A percentile compares a stretch with the other conserved stretches of the same genome.
Conservation (phyloP, 2,329 filamentous ascomycete species). For the Epichloe elymi region DNA sequence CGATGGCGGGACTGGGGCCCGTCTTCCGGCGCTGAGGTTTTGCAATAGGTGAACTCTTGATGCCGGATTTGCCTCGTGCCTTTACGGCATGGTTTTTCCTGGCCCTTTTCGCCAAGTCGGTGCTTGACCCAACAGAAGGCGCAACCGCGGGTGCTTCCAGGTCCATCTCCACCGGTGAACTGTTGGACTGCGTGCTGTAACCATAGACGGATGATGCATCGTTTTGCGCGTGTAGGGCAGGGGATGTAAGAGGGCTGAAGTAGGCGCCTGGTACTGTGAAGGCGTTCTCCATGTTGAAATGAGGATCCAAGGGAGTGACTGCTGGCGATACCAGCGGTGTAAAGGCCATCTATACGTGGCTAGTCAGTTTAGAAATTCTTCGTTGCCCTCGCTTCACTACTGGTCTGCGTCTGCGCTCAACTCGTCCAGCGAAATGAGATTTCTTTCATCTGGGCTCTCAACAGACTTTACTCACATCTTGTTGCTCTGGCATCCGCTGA, state of each 20-base stretch:
- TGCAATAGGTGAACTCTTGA: slow-evolving; percentile 60
- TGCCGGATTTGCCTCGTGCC: slow-evolving; percentile 35
- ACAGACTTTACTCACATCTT: slow-evolving; percentile 37
- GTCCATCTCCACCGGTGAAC: slow-evolving; percentile 46
- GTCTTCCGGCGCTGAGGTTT: slow-evolving; percentile 48
- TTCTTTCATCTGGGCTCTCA: neutral
- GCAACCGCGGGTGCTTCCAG: slow-evolving; percentile 29
- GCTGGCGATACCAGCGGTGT: slow-evolving; percentile 76
- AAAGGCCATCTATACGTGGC: slow-evolving; percentile 48
- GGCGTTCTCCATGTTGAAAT: slow-evolving; percentile 46
- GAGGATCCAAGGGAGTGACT: slow-evolving; percentile 63
- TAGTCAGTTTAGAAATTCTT: neutral
- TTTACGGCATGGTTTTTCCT: slow-evolving; percentile 40
- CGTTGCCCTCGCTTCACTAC: neutral
- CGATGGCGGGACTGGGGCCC: slow-evolving; percentile 39
- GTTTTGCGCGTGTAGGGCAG: slow-evolving; percentile 61
- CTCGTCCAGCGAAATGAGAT: too few relatives aligned
- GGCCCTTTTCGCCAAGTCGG: slow-evolving; percentile 37
- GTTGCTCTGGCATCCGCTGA: slow-evolving; percentile 54
- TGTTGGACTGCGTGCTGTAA: slow-evolving; percentile 30
- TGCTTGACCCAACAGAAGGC: slow-evolving; percentile 23
- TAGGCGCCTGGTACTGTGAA: slow-evolving; percentile 58
- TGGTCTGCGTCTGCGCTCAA: too few relatives aligned
- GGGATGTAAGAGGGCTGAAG: slow-evolving; percentile 74
- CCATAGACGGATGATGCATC: slow-evolving; percentile 35